Percentiles rank a stretch among this genome's conserved stretches.
These are phyloP conservation scores for Geosmithia flava DNA, from an alignment of 2,329 filamentous ascomycete species.

Conservation along the genomic window DNA sequence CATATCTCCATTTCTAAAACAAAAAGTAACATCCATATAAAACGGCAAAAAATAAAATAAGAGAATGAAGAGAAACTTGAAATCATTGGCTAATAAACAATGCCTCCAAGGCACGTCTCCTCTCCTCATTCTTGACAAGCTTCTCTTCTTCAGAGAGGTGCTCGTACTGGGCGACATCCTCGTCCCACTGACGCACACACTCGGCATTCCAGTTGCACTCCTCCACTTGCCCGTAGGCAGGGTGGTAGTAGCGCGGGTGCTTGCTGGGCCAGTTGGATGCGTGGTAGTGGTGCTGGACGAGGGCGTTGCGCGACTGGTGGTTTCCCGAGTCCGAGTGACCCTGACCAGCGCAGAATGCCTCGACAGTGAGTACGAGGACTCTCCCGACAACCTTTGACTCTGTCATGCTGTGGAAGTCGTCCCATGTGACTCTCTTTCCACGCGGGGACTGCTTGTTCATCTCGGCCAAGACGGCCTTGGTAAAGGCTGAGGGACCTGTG, in stretches of 20 bases:
- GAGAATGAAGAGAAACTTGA: not conserved
- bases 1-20: too few species aligned
- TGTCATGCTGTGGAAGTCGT: conserved; percentile 7
- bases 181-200: conserved; percentile 55
- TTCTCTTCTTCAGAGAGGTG: conserved; percentile 46
- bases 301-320: conserved; percentile 33
- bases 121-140: conserved; percentile 29
- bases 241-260: conserved; percentile 55
- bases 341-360: conserved; percentile 14
- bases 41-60: not conserved
- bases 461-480: conserved; percentile 16
- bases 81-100: not conserved
- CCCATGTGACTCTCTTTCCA: conserved; percentile 31
- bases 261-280: conserved; percentile 58
- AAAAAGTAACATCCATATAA: not conserved
- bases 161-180: conserved; percentile 48
- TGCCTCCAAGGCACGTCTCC: not conserved
- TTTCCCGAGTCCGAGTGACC: conserved; percentile 12
- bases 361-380: conserved; percentile 12
- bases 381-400: conserved; percentile 6
- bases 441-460: conserved; percentile 19
- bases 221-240: conserved; percentile 58
- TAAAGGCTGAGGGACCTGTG: conserved; percentile 17
- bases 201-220: conserved; percentile 56
- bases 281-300: conserved; percentile 66